Base-by-base conservation (phyloP, 2,329 filamentous ascomycete species). In the Diaporthe sp. region DNA sequence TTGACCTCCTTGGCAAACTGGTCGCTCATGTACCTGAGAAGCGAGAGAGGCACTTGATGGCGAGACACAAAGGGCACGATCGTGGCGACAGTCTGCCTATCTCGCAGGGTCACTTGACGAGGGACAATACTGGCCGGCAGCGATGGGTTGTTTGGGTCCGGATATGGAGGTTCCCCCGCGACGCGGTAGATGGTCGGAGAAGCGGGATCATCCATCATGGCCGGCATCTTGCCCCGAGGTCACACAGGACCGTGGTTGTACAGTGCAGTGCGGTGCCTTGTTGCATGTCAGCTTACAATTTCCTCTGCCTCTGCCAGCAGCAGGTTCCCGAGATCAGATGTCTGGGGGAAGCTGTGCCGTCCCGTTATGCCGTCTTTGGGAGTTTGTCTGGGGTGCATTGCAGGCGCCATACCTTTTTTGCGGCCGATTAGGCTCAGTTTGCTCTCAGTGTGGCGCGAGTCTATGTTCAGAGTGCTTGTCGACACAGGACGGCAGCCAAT, bases 1-100 rank as follows among this genome's bases (percentile, higher is more conserved):
- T 97, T 94, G 81, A 98, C 97, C 84, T 98, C 95, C 84, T 94
- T 93, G 83, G 96, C 96, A 80, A 98, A 90, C 85, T 97, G 93
- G 81, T 95, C 94, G 79, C 91, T 94, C 62, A 98, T 90, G 81
- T 97, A 97, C 53, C 89, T 89, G 49, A 96, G 87, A 75, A 98
- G 87, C 9, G 93, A 92, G 53, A 88, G 86, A 3, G 95, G 95
- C n/a, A 97, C 92, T 81, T 95, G 91, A 74, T 91, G 87, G 25
- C 91, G 90, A n/a, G 93, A 94, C 25, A 92, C 92, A 83, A 98
- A 95, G 13, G 95, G 95, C 70, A 98, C 90, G 60, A 98, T 88
- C 1, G 95, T 97, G 12, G 95, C 95, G 67, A 94, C 91, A 0
- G 95, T 97, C 79, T 95, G 92, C 68, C 95, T 91, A 84, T 98